A percentile compares a stretch with the other conserved stretches of the same genome.
These are phyloP conservation scores for Stachybotrys echinatus DNA, from an alignment of 2,329 filamentous ascomycete species.

Conservation along the genomic window DNA sequence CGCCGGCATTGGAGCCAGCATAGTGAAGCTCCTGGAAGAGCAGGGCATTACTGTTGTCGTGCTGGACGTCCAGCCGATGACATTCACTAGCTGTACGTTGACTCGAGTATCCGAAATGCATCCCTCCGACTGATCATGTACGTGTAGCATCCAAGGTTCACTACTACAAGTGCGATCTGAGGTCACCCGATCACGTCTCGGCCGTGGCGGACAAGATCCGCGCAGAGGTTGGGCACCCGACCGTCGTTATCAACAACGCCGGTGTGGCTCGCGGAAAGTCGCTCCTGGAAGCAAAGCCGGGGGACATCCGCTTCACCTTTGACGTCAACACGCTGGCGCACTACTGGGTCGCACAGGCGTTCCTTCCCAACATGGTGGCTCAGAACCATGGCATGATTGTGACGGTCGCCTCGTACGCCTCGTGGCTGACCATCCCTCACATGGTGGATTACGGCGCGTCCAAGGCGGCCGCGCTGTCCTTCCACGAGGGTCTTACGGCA, in stretches of 20 bases:
- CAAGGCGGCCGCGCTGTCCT: slow-evolving; percentile 61
- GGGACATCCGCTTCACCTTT: slow-evolving; percentile 61
- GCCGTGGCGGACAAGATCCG: slow-evolving; percentile 48
- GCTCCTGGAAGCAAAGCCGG: slow-evolving; percentile 52
- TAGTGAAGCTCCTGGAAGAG: slow-evolving; percentile 62
- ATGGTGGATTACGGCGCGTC: slow-evolving; percentile 64
- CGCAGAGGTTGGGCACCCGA: slow-evolving; percentile 55
- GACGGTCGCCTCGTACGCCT: slow-evolving; percentile 61
- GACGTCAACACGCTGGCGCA: slow-evolving; percentile 66
- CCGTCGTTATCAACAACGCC: slow-evolving; percentile 68
- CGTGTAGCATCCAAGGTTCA: slow-evolving; percentile 45
- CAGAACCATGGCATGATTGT: slow-evolving; percentile 68
- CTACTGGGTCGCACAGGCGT: slow-evolving; percentile 61
- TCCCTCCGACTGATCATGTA: slow-evolving; percentile 6
- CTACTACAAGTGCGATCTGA: slow-evolving; percentile 68
- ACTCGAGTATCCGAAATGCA: neutral
- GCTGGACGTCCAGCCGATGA: slow-evolving; percentile 61
- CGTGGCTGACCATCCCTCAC: slow-evolving; percentile 53
- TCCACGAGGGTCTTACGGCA: slow-evolving; percentile 60
- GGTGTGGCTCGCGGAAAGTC: slow-evolving; percentile 57
- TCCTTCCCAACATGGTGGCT: slow-evolving; percentile 59
- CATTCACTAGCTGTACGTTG: slow-evolving; percentile 41
- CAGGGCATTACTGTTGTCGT: slow-evolving; percentile 63
- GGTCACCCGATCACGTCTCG: slow-evolving; percentile 48
- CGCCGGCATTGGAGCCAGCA: slow-evolving; percentile 63